Percentiles rank a stretch among this genome's conserved stretches.
Evolutionary conservation across 768 basidiomycete species (phyloP).

Genomic region (Suillus subalutaceus): DNA sequence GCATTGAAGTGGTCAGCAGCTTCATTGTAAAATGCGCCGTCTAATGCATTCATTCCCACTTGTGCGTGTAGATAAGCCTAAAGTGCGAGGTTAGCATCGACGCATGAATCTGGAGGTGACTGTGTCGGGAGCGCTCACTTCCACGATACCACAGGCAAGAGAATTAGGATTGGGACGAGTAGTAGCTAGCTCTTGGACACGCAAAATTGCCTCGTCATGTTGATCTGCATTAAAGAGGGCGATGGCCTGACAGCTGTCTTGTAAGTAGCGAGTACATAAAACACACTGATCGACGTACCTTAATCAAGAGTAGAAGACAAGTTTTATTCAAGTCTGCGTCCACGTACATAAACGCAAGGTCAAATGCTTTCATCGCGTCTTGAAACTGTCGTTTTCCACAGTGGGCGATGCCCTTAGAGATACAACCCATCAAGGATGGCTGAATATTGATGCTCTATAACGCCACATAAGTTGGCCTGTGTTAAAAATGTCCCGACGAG

Average conservation of each 20-base stretch:
- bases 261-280: background rate
- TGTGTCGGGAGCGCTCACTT: background rate
- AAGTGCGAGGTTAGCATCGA: background rate
- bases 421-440: background rate
- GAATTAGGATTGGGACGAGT: background rate
- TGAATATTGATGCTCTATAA: background rate
- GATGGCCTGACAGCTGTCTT: background rate
- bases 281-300: background rate
- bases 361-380: background rate
- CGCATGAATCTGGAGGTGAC: background rate
- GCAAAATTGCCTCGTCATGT: background rate
- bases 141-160: background rate
- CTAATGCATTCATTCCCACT: too few relatives aligned
- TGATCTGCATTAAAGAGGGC: background rate
- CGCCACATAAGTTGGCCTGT: background rate
- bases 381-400: background rate
- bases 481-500: background rate
- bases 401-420: background rate
- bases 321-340: background rate
- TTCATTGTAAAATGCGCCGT: too few relatives aligned
- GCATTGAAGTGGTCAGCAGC: too few relatives aligned
- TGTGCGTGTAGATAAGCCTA: background rate
- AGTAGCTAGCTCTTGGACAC: background rate
- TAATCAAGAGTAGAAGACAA: background rate
- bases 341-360: background rate